These are phyloP conservation scores for Pseudocercospora fuligena DNA, from an alignment of 2,329 filamentous ascomycete species.

Conservation along the genomic window DNA sequence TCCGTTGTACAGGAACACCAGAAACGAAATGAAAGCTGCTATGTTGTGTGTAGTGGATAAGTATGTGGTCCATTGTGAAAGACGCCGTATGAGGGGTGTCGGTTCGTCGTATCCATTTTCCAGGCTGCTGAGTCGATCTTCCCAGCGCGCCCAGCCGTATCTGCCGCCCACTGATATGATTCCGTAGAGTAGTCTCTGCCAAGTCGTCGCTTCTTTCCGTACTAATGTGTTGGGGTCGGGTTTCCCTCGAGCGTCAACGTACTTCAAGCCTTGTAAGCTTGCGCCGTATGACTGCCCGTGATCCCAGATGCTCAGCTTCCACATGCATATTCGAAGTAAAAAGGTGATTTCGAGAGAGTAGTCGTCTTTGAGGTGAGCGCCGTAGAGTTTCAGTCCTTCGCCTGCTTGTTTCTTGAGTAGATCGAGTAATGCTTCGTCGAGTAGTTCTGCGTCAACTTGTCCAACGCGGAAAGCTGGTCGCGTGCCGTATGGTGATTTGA, in stretches of 20 bases:
- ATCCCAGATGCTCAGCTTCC: constrained; percentile 97
- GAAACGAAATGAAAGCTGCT: constrained; percentile 81
- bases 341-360: constrained; percentile 86
- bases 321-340: constrained; percentile 75
- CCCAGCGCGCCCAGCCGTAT: constrained; percentile 92
- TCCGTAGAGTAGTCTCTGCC: constrained; percentile 85
- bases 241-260: constrained; percentile 73
- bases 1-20: constrained; percentile 89
- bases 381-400: constrained; percentile 86
- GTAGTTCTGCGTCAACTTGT: constrained; percentile 91
- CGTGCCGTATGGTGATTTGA: constrained; percentile 77
- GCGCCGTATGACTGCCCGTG: constrained; percentile 95
- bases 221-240: constrained; percentile 18
- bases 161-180: constrained; percentile 82
- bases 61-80: constrained; percentile 67
- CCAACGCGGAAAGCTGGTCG: constrained; percentile 88
- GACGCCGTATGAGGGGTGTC: constrained; percentile 55
- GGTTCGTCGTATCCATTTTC: constrained; percentile 73
- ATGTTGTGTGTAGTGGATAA: constrained; percentile 77
- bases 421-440: constrained; percentile 90
- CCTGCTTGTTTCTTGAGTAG: constrained; percentile 84
- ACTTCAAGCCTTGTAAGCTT: constrained; percentile 86
- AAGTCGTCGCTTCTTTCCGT: constrained; percentile 72
- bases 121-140: constrained; percentile 78
- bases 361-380: constrained; percentile 78